Percentiles rank a stretch among this genome's conserved stretches.
Conservation (phyloP, 345 rosid genomes). For the Turritis glabra region DNA sequence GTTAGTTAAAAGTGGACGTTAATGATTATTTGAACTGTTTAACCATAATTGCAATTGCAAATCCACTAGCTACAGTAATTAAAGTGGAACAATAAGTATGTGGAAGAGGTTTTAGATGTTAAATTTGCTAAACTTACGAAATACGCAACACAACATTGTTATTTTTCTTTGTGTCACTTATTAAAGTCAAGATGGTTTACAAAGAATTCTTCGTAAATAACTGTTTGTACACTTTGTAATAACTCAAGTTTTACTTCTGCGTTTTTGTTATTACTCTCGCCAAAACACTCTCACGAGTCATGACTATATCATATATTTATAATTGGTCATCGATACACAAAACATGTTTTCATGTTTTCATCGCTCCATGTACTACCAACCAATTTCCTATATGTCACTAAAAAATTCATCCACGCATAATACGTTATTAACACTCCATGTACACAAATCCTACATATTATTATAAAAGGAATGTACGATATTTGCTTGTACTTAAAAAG, state of each 20-base stretch:
- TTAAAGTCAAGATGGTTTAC: not conserved
- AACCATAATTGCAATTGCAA: conserved; percentile 1
- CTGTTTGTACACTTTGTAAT: not conserved
- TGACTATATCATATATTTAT: not conserved
- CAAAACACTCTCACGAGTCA: not conserved
- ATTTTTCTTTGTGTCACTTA: not conserved
- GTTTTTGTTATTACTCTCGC: not conserved
- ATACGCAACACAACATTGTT: not conserved
- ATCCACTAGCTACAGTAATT: not conserved
- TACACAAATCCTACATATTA: not conserved
- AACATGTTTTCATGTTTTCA: not conserved
- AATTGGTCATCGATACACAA: not conserved
- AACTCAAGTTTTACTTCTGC: not conserved
- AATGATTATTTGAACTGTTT: not conserved
- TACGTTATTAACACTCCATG: not conserved
- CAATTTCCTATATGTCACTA: no score
- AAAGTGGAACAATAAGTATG: not conserved
- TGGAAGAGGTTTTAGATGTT: not conserved
- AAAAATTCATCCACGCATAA: not conserved
- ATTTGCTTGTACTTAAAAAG: conserved; percentile 17
- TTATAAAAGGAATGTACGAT: not conserved
- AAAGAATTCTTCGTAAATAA: not conserved
- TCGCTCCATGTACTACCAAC: not conserved
- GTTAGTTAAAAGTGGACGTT: not conserved
- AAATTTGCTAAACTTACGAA: not conserved